These are phyloP conservation scores for Cyberlindnera japonica DNA, from an alignment of 805 yeast genomes.

Conservation along the genomic window DNA sequence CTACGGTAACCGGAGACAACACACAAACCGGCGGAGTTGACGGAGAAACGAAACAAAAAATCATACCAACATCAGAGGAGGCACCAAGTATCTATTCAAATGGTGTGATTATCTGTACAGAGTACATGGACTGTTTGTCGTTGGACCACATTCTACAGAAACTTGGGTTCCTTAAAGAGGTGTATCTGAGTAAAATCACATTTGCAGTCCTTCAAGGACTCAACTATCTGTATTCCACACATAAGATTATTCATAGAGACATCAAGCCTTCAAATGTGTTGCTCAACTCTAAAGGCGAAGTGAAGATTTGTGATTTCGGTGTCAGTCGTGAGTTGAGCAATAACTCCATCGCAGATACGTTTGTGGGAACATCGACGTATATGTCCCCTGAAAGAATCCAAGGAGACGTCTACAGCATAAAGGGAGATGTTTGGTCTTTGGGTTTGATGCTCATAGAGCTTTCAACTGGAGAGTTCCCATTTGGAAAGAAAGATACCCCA, in stretches of 20 bases:
- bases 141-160: slow-evolving; percentile 69
- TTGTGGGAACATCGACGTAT: slow-evolving; percentile 96
- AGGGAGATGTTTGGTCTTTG: slow-evolving; percentile 95
- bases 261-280: slow-evolving; percentile 94
- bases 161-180: slow-evolving; percentile 62
- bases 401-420: slow-evolving; percentile 90
- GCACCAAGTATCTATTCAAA: slow-evolving; percentile 33
- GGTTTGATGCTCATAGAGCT: slow-evolving; percentile 88
- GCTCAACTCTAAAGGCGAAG: slow-evolving; percentile 79
- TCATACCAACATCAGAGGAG: slow-evolving; percentile 19
- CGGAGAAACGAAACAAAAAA: slow-evolving; percentile 3
- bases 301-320: slow-evolving; percentile 95
- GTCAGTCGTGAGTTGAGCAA: slow-evolving; percentile 89
- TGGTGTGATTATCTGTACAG: slow-evolving; percentile 90
- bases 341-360: slow-evolving; percentile 88
- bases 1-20: slow-evolving; percentile 9
- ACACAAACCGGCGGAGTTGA: slow-evolving; percentile 1
- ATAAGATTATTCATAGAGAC: slow-evolving; percentile 91
- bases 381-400: slow-evolving; percentile 98
- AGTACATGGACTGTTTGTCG: slow-evolving; percentile 93
- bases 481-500: slow-evolving; percentile 62
- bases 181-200: slow-evolving; percentile 68
- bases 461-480: slow-evolving; percentile 81
- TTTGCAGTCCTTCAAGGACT: slow-evolving; percentile 77
- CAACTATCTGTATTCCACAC: slow-evolving; percentile 73